These are phyloP conservation scores for Boletus rubescentipes DNA, from an alignment of 768 basidiomycete genomes.

Conservation along the genomic window DNA sequence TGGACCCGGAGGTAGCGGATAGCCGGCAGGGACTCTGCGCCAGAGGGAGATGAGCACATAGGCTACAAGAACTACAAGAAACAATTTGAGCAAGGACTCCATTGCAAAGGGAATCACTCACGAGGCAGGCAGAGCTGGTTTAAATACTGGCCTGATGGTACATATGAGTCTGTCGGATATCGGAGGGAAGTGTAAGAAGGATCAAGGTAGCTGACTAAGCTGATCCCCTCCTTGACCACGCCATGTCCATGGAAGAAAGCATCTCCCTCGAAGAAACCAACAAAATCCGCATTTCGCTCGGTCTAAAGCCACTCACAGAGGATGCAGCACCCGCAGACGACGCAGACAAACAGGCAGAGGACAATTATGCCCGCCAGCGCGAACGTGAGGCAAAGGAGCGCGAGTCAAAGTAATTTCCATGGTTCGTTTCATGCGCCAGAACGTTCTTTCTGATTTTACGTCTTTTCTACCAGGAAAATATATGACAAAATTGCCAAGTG, in stretches of 20 bases:
- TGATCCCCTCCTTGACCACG: constrained; percentile 2
- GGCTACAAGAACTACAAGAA: constrained; percentile 6
- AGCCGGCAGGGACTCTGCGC: neutral
- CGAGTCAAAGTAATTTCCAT: constrained; percentile 68
- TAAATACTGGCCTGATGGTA: neutral
- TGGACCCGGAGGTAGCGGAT: constrained; percentile 51
- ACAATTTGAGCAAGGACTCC: constrained; percentile 13
- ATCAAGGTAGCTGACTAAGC: constrained; percentile 10
- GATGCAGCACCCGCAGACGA: constrained; percentile 68
- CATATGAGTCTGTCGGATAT: neutral
- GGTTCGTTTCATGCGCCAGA: constrained; percentile 17
- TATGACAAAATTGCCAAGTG: constrained; percentile 84
- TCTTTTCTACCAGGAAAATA: constrained; percentile 51
- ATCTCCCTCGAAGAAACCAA: constrained; percentile 94
- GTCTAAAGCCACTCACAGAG: constrained; percentile 90
- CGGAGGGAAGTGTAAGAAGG: neutral
- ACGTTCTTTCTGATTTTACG: constrained; percentile 20
- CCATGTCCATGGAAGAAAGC: constrained; percentile 78
- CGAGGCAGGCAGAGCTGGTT: neutral
- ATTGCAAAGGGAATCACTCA: neutral
- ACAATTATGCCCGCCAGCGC: constrained; percentile 76
- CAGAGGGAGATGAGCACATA: constrained; percentile 8
- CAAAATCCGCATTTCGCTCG: constrained; percentile 91
- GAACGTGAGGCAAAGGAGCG: constrained; percentile 69
- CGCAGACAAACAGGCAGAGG: constrained; percentile 81